These are phyloP conservation scores for Jaltomata sinuosa DNA, from an alignment of 257 asterid species.

Conservation along the genomic window DNA sequence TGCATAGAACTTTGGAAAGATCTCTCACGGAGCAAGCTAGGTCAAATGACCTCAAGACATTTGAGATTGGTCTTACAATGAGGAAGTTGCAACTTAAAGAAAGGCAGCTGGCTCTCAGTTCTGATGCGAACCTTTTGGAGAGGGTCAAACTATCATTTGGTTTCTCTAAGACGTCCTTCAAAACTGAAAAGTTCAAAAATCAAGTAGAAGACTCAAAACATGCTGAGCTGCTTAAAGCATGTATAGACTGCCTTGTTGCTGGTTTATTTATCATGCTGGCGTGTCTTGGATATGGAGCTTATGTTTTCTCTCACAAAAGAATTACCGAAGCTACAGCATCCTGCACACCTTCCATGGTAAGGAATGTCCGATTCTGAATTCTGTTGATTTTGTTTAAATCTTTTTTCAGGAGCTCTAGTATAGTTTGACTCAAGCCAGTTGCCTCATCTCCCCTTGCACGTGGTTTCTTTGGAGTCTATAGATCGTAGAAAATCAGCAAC, in stretches of 20 bases:
- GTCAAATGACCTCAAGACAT: slow-evolving; percentile 64
- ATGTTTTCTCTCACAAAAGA: slow-evolving; percentile 58
- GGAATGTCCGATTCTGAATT: neutral
- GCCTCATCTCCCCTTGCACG: neutral
- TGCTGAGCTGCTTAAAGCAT: slow-evolving; percentile 58
- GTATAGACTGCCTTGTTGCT: slow-evolving; percentile 75
- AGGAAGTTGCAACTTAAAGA: slow-evolving; percentile 64
- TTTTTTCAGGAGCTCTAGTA: neutral
- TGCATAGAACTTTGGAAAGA: slow-evolving; percentile 48
- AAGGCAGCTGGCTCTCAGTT: slow-evolving; percentile 41
- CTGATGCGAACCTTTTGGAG: slow-evolving; percentile 53
- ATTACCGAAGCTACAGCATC: slow-evolving; percentile 71
- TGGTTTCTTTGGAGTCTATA: neutral
- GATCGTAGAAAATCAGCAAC: neutral
- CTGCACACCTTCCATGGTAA: slow-evolving; percentile 54
- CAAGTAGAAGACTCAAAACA: slow-evolving; percentile 61
- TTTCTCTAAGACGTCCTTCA: slow-evolving; percentile 63
- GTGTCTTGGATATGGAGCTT: slow-evolving; percentile 63
- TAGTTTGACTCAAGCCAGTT: neutral
- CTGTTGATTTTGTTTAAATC: neutral
- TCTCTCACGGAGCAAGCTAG: slow-evolving; percentile 78
- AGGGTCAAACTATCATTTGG: slow-evolving; percentile 81
- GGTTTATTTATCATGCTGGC: slow-evolving; percentile 67
- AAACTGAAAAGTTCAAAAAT: slow-evolving; percentile 65
- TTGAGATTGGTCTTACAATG: slow-evolving; percentile 61